Evolutionary conservation across 2,329 filamentous ascomycete genomes (phyloP).

Genomic region (Fusarium anthophilum): DNA sequence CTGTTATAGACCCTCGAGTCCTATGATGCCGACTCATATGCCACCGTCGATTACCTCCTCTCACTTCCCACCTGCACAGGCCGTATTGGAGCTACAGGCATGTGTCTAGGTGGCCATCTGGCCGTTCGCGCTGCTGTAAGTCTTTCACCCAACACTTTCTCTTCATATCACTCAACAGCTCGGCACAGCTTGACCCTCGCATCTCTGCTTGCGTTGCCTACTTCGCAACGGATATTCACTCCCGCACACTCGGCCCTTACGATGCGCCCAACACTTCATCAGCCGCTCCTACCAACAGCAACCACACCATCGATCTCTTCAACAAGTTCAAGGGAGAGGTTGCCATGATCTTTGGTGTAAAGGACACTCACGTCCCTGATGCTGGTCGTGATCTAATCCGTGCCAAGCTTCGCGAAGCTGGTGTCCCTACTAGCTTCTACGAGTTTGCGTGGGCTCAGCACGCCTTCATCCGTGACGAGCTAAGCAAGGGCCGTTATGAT

Average conservation of each 20-base stretch:
- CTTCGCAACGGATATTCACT: constrained; percentile 93
- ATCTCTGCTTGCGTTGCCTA: constrained; percentile 84
- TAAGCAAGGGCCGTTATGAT: constrained; percentile 94
- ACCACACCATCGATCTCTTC: constrained; percentile 64
- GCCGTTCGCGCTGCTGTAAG: constrained; percentile 68
- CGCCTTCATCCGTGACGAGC: constrained; percentile 92
- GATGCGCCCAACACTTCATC: constrained; percentile 57
- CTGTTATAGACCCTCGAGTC: constrained; percentile 74
- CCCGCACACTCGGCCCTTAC: constrained; percentile 74
- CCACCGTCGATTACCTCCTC: constrained; percentile 75
- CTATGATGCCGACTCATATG: constrained; percentile 82
- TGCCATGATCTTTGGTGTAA: constrained; percentile 90
- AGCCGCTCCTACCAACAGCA: constrained; percentile 50
- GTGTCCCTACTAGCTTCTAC: constrained; percentile 81
- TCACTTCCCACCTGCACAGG: constrained; percentile 82
- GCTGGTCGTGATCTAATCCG: constrained; percentile 85
- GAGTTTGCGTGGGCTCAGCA: constrained; percentile 95
- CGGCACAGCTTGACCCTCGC: constrained; percentile 71
- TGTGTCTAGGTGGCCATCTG: constrained; percentile 94
- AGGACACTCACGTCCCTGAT: constrained; percentile 89
- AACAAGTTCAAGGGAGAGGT: constrained; percentile 82
- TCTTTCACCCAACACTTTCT: neutral
- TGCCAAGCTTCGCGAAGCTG: constrained; percentile 79
- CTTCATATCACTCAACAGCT: neutral
- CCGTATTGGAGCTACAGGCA: constrained; percentile 80